Base-by-base conservation (phyloP, 2,329 filamentous ascomycete genomes). In the Botrytis cinerea region DNA sequence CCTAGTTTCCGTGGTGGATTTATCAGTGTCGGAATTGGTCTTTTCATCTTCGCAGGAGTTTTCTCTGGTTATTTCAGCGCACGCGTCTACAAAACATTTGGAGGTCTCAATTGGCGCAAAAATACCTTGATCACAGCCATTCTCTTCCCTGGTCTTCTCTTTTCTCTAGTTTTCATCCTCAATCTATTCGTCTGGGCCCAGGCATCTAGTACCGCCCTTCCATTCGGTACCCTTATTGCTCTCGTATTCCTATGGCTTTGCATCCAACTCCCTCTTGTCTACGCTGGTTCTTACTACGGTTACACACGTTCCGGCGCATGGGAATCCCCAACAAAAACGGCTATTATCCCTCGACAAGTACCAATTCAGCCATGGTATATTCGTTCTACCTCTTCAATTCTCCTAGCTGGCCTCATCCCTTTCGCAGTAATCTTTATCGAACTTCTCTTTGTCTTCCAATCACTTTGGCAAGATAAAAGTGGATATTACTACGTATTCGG, bases 401-500 rank as follows among this genome's bases (percentile, higher is more conserved):
- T 97, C 46, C 83, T 96, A 16, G 91, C 92, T 0, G 94, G 94
- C 1, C 83, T 96, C 28, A 88, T 95, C 12, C 93, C 94, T 0
- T 97, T 97, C 80, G 92, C 92, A 2, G 93, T 97, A 73, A 91
- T 97, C 77, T 96, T 95, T 82, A 93, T 97, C 79, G 93, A 97
- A 83, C 87, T 97, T 22, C 86, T 95, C 60, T 96, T 95, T 81
- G 91, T 96, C 68, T 96, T 97, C 83, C 93, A 94, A 83, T 94
- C 92, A 67, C 82, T 97, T 48, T 96, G 93, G 92, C 92, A 95
- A 81, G 94, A 97, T 83, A 97, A 97, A 85, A 94, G 90, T 79
- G 93, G 93, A 10, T 97, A 95, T 82, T 97, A 97, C 83, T 97
- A 97, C 82, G 91, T 97, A 35, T 97, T 96, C 80, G 94, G 94